Evolutionary conservation across 768 basidiomycete genomes (phyloP).

Genomic region (Lanmaoa pseudosensibilis): DNA sequence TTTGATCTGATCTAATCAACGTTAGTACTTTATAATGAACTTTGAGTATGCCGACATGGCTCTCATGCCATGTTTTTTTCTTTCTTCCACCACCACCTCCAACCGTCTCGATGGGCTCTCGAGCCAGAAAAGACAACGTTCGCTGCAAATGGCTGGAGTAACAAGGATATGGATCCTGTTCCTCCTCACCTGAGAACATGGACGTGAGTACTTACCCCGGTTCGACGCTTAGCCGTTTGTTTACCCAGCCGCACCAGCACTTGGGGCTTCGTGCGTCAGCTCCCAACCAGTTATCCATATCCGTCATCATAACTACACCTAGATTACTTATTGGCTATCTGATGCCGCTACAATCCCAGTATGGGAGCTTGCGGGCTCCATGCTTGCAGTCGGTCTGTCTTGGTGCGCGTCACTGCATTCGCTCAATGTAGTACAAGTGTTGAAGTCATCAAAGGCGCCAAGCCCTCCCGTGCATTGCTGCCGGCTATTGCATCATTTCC

Average conservation of each 20-base stretch:
- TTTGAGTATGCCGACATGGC: conserved; percentile 1
- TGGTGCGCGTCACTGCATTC: conserved; percentile 43
- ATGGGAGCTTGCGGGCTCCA: conserved; percentile 58
- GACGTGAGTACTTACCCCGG: conserved; percentile 35
- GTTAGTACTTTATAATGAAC: neutral
- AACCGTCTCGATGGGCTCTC: conserved; percentile 45
- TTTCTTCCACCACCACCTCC: conserved; percentile 31
- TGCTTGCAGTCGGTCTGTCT: conserved; percentile 74
- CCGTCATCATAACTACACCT: neutral
- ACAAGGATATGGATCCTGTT: conserved; percentile 79
- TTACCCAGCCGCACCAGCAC: conserved; percentile 32
- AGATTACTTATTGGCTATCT: conserved; percentile 31
- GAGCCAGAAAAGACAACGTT: conserved; percentile 53
- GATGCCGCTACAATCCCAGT: conserved; percentile 25
- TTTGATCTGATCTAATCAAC: conserved; percentile 17
- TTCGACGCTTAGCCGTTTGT: neutral
- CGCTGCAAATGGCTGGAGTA: conserved; percentile 58
- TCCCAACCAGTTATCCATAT: conserved; percentile 36
- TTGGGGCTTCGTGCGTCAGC: conserved; percentile 68
- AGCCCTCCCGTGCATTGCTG: conserved; percentile 65
- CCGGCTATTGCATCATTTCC: conserved; percentile 73
- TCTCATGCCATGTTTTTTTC: neutral
- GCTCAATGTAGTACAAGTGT: neutral
- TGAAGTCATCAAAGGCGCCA: conserved; percentile 50
- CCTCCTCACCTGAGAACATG: conserved; percentile 62